phyloP scores from a whole-genome alignment of 805 yeast species.

The Teunomyces lycoperdinae region DNA sequence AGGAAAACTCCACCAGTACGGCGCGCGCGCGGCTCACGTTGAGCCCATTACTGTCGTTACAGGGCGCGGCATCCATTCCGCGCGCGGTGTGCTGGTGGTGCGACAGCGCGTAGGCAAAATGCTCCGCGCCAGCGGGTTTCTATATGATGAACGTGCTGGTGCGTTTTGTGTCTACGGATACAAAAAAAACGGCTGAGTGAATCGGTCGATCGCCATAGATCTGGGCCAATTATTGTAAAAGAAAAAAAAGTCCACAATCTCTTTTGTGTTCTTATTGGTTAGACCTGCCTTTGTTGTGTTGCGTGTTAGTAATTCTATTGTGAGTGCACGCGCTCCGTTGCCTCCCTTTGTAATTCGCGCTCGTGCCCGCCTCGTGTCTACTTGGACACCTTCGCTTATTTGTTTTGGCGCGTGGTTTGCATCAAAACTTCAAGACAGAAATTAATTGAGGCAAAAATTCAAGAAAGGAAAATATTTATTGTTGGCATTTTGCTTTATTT shows the following conservation, averaged over 20 bases:
- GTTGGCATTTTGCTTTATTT: neutral
- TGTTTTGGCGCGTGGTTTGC: neutral
- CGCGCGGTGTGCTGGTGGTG: slow-evolving; percentile 52
- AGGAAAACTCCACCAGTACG: slow-evolving; percentile 34
- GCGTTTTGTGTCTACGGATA: slow-evolving; percentile 42
- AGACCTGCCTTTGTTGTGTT: too few relatives aligned
- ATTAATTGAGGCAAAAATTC: neutral
- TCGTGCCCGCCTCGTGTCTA: neutral
- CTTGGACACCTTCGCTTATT: neutral
- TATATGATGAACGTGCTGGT: slow-evolving; percentile 48
- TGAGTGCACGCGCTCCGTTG: too few relatives aligned
- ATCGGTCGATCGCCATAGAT: neutral
- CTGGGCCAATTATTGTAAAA: neutral
- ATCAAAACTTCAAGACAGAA: neutral
- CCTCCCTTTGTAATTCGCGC: neutral
- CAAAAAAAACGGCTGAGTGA: neutral
- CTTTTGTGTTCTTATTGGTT: too few relatives aligned
- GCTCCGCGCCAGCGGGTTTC: slow-evolving; percentile 36
- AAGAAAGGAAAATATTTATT: neutral
- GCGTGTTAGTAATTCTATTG: too few relatives aligned
- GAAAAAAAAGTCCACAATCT: too few relatives aligned
- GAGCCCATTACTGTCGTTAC: slow-evolving; percentile 52
- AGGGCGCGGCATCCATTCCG: slow-evolving; percentile 71
- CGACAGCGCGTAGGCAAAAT: slow-evolving; percentile 39
- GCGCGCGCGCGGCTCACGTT: slow-evolving; percentile 38